phyloP scores from a whole-genome alignment of 768 basidiomycete species.

The Termitomyces bulborhizus region DNA sequence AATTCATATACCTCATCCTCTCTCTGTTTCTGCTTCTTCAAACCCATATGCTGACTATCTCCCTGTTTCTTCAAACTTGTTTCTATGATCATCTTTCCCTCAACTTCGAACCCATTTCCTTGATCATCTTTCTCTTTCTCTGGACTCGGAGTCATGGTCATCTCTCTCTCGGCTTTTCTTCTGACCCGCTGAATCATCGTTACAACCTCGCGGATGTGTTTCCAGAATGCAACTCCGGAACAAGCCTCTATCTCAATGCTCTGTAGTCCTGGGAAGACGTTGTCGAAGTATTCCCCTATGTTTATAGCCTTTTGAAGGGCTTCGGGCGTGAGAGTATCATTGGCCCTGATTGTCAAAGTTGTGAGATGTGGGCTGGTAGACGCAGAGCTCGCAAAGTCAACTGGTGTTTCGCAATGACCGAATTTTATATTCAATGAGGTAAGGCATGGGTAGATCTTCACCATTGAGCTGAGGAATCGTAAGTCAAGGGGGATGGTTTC shows the following conservation, averaged over 20 bases:
- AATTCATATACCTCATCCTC: too few relatives aligned
- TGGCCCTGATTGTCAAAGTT: not conserved
- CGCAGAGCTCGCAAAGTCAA: not conserved
- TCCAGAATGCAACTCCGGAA: not conserved
- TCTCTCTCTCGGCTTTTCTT: not conserved
- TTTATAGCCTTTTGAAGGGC: not conserved
- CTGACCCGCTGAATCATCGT: not conserved
- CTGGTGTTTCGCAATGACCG: not conserved
- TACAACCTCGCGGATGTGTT: not conserved
- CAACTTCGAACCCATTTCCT: too few relatives aligned
- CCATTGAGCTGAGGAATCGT: not conserved
- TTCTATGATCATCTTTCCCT: too few relatives aligned
- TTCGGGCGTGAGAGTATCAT: not conserved
- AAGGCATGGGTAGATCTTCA: not conserved
- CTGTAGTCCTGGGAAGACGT: not conserved
- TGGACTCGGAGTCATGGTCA: too few relatives aligned
- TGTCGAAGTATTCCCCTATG: not conserved
- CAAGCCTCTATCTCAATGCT: not conserved
- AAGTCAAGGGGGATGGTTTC: not conserved
- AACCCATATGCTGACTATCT: too few relatives aligned
- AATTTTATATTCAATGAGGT: not conserved
- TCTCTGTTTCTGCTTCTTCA: too few relatives aligned
- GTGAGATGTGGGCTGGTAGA: not conserved
- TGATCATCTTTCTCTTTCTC: too few relatives aligned
- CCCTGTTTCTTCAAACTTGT: too few relatives aligned